A percentile compares a stretch with the other conserved stretches of the same genome.
Evolutionary conservation across 768 basidiomycete genomes (phyloP).

Genomic region (Termitomyces sp.): DNA sequence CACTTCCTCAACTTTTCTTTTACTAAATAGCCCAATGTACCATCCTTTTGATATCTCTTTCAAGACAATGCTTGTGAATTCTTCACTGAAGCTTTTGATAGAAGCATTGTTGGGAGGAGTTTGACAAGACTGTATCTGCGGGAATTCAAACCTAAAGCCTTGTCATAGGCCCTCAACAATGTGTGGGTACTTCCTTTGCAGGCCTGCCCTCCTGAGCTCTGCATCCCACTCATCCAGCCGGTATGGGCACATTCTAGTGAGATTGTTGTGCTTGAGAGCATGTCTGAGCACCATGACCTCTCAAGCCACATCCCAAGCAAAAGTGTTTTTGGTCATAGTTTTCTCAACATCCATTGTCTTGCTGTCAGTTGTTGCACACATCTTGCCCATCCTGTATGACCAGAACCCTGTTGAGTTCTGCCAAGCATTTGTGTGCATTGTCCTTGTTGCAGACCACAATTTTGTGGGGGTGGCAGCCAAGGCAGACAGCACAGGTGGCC

Average conservation of each 20-base stretch:
- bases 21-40: too few species aligned
- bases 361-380: too few species aligned
- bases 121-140: accelerated
- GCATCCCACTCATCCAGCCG: background rate
- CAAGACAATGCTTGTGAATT: background rate
- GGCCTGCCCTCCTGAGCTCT: background rate
- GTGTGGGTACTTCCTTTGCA: background rate
- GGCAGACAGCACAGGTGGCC: too few species aligned
- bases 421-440: background rate
- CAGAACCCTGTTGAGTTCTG: background rate
- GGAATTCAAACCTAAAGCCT: background rate
- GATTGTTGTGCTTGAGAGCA: background rate
- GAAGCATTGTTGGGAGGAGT: background rate
- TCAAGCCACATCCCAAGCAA: background rate
- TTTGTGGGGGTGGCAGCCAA: too few species aligned
- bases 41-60: background rate
- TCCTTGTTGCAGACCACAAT: too few species aligned
- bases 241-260: background rate
- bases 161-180: background rate
- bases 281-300: background rate
- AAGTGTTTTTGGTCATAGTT: background rate
- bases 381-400: background rate
- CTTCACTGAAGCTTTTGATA: background rate
- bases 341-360: background rate
- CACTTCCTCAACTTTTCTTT: too few species aligned